A percentile compares a stretch with the other conserved stretches of the same genome.
Conservation (phyloP, 2,329 filamentous ascomycete genomes). For the Orbilia ellipsospora region DNA sequence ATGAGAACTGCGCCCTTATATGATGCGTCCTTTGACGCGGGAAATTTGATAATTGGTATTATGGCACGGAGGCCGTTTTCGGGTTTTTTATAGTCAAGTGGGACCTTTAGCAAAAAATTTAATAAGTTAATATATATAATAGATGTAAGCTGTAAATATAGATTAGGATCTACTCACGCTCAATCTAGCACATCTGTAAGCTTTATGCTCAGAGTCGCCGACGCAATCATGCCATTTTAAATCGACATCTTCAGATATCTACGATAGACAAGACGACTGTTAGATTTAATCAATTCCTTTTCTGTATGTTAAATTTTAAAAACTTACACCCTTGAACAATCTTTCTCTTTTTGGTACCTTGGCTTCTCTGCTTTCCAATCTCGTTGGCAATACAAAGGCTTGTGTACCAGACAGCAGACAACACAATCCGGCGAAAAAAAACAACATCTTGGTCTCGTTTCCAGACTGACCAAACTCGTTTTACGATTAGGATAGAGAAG, state of each 20-base stretch:
- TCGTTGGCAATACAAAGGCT: too few relatives aligned
- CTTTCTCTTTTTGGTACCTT: too few relatives aligned
- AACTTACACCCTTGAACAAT: constrained; percentile 40
- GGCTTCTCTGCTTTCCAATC: constrained; percentile 4
- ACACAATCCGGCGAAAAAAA: too few relatives aligned
- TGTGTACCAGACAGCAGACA: too few relatives aligned
- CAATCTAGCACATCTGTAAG: constrained; percentile 30
- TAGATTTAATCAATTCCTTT: background rate
- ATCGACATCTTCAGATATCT: constrained; percentile 47
- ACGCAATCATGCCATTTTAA: constrained; percentile 65
- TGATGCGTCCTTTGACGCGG: constrained; percentile 57
- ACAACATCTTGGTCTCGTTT: too few relatives aligned
- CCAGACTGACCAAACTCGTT: too few relatives aligned
- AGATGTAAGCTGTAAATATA: background rate
- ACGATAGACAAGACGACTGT: background rate
- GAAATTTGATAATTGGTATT: constrained; percentile 31
- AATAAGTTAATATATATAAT: background rate
- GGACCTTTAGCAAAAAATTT: constrained; percentile 62
- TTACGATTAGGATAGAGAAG: too few relatives aligned
- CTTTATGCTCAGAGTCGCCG: constrained; percentile 42
- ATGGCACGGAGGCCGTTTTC: constrained; percentile 59
- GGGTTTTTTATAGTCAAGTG: constrained; percentile 66
- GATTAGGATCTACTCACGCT: background rate
- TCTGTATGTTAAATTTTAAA: background rate
- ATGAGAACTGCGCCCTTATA: constrained; percentile 61